Evolutionary conservation across 805 yeast species (phyloP).

Genomic region (Candida glaebosa): DNA sequence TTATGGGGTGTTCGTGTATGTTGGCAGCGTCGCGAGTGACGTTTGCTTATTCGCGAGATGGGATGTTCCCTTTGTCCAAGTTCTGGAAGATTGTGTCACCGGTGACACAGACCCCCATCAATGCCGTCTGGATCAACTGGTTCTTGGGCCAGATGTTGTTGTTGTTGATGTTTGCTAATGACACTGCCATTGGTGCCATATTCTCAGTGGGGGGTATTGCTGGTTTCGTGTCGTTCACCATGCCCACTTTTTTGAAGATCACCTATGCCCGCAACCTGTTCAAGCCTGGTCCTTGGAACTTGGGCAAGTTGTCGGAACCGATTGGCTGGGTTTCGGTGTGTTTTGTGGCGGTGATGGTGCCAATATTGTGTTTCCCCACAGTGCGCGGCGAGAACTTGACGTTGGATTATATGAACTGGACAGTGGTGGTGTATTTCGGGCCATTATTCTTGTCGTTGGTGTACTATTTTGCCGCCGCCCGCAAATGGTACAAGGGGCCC

Average conservation of each 20-base stretch:
- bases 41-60: conserved; percentile 66
- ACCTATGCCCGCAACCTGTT: conserved; percentile 51
- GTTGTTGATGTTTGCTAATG: conserved; percentile 60
- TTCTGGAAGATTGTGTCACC: conserved; percentile 49
- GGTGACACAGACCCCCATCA: conserved; percentile 56
- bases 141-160: conserved; percentile 52
- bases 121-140: conserved; percentile 60
- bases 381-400: conserved; percentile 33
- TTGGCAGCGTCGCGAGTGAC: conserved; percentile 66
- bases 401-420: conserved; percentile 57
- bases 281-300: conserved; percentile 64
- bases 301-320: conserved; percentile 51
- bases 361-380: conserved; percentile 56
- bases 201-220: conserved; percentile 73
- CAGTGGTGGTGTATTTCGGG: conserved; percentile 57
- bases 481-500: conserved; percentile 61
- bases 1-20: conserved; percentile 47
- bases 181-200: conserved; percentile 63
- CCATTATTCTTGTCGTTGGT: conserved; percentile 49
- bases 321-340: conserved; percentile 47
- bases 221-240: conserved; percentile 62
- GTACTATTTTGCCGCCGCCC: conserved; percentile 54
- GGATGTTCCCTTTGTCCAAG: conserved; percentile 57
- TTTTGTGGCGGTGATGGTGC: conserved; percentile 54
- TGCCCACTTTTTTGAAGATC: conserved; percentile 58